Conservation (phyloP, 345 rosid species). For the Raphanus sativus region DNA sequence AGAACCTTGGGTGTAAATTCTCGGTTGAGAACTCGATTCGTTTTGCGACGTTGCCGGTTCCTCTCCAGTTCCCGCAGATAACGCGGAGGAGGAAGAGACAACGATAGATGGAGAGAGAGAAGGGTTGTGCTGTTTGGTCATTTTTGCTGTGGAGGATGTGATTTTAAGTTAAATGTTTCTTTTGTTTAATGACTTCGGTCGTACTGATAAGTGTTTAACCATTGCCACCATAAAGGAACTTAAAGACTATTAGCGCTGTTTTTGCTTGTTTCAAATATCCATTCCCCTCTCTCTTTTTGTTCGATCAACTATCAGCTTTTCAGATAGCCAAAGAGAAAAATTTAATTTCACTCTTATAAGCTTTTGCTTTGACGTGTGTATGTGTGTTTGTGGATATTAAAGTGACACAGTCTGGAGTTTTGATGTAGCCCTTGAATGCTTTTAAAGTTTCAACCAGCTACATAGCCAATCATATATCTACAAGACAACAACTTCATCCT, state of each 20-base stretch:
- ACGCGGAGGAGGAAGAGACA: slow-evolving; percentile 33
- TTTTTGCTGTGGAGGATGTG: not conserved
- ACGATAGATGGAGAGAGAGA: slow-evolving; percentile 29
- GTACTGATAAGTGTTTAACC: not conserved
- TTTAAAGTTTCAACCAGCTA: too few species aligned
- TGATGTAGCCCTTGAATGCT: too few species aligned
- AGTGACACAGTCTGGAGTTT: too few species aligned
- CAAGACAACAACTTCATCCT: too few species aligned
- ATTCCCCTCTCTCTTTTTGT: not conserved
- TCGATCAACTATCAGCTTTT: not conserved
- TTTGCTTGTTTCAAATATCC: not conserved
- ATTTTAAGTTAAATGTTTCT: not conserved
- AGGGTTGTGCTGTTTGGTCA: not conserved
- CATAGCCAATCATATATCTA: too few species aligned
- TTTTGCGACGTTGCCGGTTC: slow-evolving; percentile 56
- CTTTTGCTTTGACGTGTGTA: too few species aligned
- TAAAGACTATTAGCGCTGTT: not conserved
- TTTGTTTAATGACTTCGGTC: not conserved
- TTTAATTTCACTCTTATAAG: too few species aligned
- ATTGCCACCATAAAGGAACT: not conserved
- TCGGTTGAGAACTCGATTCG: slow-evolving; percentile 25
- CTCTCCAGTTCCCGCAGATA: slow-evolving; percentile 60
- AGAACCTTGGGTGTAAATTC: slow-evolving; percentile 77
- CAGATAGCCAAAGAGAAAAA: too few species aligned
- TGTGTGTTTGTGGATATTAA: too few species aligned